These are phyloP conservation scores for Aspergillus carlsbadensis DNA, from an alignment of 495 filamentous ascomycete species.

Conservation along the genomic window DNA sequence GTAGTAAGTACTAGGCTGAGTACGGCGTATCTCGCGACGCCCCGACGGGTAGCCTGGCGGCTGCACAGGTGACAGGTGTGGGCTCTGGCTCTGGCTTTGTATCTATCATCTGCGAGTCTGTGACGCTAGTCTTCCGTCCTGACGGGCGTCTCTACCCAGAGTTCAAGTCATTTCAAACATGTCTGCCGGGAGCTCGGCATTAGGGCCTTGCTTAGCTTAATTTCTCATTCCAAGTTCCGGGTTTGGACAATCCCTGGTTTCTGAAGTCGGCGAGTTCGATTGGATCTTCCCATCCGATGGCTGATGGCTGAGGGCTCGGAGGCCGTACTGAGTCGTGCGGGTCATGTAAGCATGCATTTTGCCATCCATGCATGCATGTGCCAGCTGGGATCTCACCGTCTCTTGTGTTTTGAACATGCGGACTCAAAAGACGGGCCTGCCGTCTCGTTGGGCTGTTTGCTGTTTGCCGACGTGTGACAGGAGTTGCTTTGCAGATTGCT, in stretches of 20 bases:
- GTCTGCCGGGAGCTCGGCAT: conserved; percentile 8
- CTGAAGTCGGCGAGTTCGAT: too few species aligned
- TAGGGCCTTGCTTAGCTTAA: conserved; percentile 7
- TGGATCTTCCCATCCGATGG: too few species aligned
- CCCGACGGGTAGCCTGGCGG: too few species aligned
- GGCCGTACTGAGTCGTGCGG: not conserved
- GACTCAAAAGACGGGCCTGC: not conserved
- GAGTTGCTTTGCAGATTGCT: too few species aligned
- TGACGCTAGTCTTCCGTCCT: too few species aligned
- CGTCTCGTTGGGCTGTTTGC: not conserved
- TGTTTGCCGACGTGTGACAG: not conserved
- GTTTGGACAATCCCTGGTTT: not conserved
- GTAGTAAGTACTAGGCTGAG: too few species aligned
- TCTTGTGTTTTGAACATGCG: not conserved
- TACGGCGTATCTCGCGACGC: too few species aligned
- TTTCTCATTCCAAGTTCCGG: not conserved
- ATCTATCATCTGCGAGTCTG: too few species aligned
- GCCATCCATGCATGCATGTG: not conserved
- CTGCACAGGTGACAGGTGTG: too few species aligned
- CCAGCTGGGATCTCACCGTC: not conserved
- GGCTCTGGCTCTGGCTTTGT: too few species aligned
- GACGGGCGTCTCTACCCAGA: not conserved
- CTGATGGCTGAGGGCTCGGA: too few species aligned
- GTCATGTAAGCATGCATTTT: not conserved
- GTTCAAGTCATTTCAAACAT: not conserved